A percentile compares a stretch with the other conserved stretches of the same genome.
Evolutionary conservation across 768 basidiomycete species (phyloP).

Genomic region (Cystobasidium ongulense): DNA sequence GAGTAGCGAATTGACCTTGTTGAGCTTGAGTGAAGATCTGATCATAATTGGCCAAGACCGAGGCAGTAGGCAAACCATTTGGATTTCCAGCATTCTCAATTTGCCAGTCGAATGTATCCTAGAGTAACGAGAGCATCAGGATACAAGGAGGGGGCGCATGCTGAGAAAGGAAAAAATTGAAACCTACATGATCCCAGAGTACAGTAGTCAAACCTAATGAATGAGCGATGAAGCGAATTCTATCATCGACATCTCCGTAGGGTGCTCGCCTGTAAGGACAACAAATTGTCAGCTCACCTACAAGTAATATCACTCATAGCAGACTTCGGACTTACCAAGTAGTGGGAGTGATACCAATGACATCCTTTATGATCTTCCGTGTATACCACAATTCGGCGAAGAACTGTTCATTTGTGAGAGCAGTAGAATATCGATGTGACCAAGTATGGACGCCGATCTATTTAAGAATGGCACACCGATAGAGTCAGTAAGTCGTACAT

Average conservation of each 20-base stretch:
- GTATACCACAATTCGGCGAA: constrained; percentile 46
- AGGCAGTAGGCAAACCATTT: constrained; percentile 15
- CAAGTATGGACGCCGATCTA: constrained; percentile 45
- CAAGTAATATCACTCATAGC: background rate
- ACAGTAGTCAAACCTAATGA: constrained; percentile 36
- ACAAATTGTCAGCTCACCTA: background rate
- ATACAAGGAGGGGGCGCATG: background rate
- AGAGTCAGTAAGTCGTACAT: too few relatives aligned
- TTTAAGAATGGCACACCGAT: background rate
- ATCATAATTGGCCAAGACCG: constrained; percentile 8
- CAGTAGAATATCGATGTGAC: constrained; percentile 47
- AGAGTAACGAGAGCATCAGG: background rate
- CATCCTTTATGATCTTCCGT: constrained; percentile 39
- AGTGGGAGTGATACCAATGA: constrained; percentile 49
- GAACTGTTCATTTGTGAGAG: constrained; percentile 47
- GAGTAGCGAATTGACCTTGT: background rate
- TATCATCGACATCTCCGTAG: constrained; percentile 41
- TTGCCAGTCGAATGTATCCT: constrained; percentile 29
- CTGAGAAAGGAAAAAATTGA: too few relatives aligned
- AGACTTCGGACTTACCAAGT: constrained; percentile 46
- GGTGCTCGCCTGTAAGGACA: constrained; percentile 35
- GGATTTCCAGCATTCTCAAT: constrained; percentile 3
- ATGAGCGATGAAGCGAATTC: constrained; percentile 40
- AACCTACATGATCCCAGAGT: constrained; percentile 35
- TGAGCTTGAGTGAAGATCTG: background rate